Conservation (phyloP, 1,284 basidiomycete genomes). For the Inonotus hispidus region DNA sequence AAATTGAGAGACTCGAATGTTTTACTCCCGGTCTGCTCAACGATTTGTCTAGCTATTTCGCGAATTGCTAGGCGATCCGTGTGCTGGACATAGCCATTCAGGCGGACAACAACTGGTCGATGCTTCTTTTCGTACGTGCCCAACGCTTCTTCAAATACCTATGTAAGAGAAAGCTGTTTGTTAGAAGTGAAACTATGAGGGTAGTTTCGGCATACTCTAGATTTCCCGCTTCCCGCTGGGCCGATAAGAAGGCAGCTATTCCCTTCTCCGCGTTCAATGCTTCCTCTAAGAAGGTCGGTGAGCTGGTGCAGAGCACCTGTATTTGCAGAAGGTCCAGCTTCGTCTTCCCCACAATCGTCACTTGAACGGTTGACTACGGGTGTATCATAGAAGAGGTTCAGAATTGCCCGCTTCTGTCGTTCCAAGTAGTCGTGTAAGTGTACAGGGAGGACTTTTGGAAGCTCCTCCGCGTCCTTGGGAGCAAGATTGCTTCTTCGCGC, state of each 20-base stretch:
- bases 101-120: constrained; percentile 67
- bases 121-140: constrained; percentile 30
- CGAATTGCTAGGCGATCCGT: constrained; percentile 87
- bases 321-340: constrained; percentile 40
- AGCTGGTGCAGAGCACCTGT: constrained; percentile 48
- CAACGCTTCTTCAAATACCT: constrained; percentile 60
- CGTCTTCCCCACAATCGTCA: constrained; percentile 28
- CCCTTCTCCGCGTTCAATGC: constrained; percentile 75
- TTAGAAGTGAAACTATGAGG: not conserved
- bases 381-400: constrained; percentile 42
- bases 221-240: constrained; percentile 80
- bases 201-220: constrained; percentile 47
- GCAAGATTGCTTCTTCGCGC: not conserved
- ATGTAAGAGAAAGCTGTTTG: not conserved
- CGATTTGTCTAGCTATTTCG: constrained; percentile 84
- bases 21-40: constrained; percentile 55
- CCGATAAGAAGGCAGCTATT: constrained; percentile 87
- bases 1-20: constrained; percentile 7
- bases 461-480: not conserved
- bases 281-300: constrained; percentile 60
- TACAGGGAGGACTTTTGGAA: constrained; percentile 27
- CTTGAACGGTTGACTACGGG: constrained; percentile 23
- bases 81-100: constrained; percentile 82
- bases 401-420: constrained; percentile 54
- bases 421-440: constrained; percentile 40